Conservation (phyloP, 345 rosid species). For the Passiflora organensis region DNA sequence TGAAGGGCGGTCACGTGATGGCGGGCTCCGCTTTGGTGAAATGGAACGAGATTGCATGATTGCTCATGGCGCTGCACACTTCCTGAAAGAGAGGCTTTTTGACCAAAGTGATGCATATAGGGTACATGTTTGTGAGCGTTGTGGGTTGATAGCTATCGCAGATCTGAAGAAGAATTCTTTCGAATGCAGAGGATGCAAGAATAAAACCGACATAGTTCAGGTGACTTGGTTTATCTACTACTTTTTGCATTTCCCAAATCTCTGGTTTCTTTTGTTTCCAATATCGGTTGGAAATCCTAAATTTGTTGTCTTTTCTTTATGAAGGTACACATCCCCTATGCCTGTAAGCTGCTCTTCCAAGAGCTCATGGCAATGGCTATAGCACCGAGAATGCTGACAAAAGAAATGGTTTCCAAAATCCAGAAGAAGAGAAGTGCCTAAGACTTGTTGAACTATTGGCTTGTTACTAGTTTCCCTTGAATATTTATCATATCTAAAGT, state of each 20-base stretch:
- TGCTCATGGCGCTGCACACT: conserved; percentile 94
- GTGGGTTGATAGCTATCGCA: conserved; percentile 93
- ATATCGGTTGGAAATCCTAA: too few species aligned
- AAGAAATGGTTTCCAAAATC: conserved; percentile 46
- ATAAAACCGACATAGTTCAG: conserved; percentile 90
- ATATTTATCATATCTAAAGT: too few species aligned
- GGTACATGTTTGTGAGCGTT: conserved; percentile 84
- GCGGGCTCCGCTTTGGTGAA: conserved; percentile 96
- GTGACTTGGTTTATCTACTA: conserved; percentile 21
- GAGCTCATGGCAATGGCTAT: conserved; percentile 99
- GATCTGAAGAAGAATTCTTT: conserved; percentile 86
- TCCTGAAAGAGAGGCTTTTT: conserved; percentile 88
- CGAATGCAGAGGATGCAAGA: conserved; percentile 97
- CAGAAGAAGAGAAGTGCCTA: conserved; percentile 61
- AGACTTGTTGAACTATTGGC: not conserved
- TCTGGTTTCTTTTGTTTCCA: not conserved
- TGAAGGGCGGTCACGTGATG: conserved; percentile 96
- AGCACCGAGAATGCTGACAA: conserved; percentile 91
- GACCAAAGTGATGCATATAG: conserved; percentile 98
- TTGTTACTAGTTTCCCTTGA: too few species aligned
- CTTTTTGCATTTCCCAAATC: not conserved
- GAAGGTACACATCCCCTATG: conserved; percentile 91
- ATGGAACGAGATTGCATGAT: conserved; percentile 99
- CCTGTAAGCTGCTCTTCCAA: conserved; percentile 92
- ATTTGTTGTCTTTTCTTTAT: not conserved